A percentile compares a stretch with the other conserved stretches of the same genome.
These are phyloP conservation scores for Westerdykella ornata DNA, from an alignment of 2,329 filamentous ascomycete species.

Conservation along the genomic window DNA sequence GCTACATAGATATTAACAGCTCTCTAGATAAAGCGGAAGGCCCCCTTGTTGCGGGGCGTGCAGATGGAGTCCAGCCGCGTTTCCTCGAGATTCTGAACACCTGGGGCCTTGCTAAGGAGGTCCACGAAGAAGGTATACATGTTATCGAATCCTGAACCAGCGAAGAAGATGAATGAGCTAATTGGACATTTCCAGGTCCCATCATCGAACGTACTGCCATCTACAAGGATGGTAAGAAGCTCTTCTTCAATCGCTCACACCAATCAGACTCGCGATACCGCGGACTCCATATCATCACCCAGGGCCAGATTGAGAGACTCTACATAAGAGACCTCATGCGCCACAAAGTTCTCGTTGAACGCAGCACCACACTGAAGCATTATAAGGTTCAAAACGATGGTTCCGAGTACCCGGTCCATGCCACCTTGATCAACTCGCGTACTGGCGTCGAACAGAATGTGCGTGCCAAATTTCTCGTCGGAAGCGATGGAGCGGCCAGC, in stretches of 20 bases:
- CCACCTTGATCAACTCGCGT: constrained; percentile 12
- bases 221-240: constrained; percentile 25
- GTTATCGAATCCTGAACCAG: too few species aligned
- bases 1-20: neutral
- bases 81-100: constrained; percentile 9
- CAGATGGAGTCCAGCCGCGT: constrained; percentile 21
- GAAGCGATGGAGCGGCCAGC: constrained; percentile 29
- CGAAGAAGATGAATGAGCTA: too few species aligned
- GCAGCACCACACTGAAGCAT: constrained; percentile 15
- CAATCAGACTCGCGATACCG: constrained; percentile 34
- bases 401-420: neutral
- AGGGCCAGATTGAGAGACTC: constrained; percentile 35
- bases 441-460: constrained; percentile 19
- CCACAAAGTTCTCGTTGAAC: constrained; percentile 30
- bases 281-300: constrained; percentile 34
- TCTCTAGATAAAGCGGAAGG: constrained; percentile 21
- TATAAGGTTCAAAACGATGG: constrained; percentile 3
- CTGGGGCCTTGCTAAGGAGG: constrained; percentile 21
- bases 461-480: constrained; percentile 30
- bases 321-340: constrained; percentile 34
- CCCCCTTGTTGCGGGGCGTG: constrained; percentile 23
- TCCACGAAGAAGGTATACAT: constrained; percentile 32
- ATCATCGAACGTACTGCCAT: constrained; percentile 27
- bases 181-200: too few species aligned
- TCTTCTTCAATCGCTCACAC: constrained; percentile 20